Percentiles rank a stretch among this genome's conserved stretches.
phyloP scores from a whole-genome alignment of 225 moss, liverwort and hornwort species.

The Polytrichum formosum region DNA sequence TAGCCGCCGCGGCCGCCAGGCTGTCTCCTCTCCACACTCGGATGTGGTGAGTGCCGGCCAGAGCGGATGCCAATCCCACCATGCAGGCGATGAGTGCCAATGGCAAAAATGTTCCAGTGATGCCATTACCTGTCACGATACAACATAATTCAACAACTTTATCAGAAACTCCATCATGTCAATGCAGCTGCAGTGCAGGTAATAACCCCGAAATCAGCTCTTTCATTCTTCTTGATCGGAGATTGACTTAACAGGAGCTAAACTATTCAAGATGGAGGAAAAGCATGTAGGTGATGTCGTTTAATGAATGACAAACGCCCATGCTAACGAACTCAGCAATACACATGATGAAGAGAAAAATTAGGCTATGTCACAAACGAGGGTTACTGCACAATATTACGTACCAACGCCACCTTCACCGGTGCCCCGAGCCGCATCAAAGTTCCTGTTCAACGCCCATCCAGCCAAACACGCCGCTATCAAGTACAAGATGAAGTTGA shows the following conservation, averaged over 20 bases:
- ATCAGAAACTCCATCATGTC: too few species aligned
- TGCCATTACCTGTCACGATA: not conserved
- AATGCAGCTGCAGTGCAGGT: too few species aligned
- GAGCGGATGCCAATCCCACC: constrained; percentile 4
- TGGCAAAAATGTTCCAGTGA: not conserved
- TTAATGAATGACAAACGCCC: too few species aligned
- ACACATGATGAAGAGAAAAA: too few species aligned
- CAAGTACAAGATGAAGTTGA: constrained; percentile 16
- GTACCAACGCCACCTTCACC: constrained; percentile 15
- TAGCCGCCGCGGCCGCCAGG: constrained; percentile 1
- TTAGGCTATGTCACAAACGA: too few species aligned
- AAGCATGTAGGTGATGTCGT: too few species aligned
- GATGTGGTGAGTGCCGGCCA: constrained; percentile 3
- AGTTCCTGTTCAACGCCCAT: constrained; percentile 12
- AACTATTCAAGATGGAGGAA: too few species aligned
- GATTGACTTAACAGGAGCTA: too few species aligned
- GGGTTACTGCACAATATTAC: too few species aligned
- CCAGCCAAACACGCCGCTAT: constrained; percentile 10
- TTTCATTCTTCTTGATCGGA: too few species aligned
- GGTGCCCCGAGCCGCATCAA: constrained; percentile 16
- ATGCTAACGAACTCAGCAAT: too few species aligned
- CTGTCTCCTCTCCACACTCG: constrained; percentile 6
- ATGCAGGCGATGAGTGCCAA: constrained; percentile 8
- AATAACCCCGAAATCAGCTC: too few species aligned
- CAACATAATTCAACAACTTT: not conserved